Percentiles rank a stretch among this genome's conserved stretches.
These are phyloP conservation scores for Diaporthe humulicola DNA, from an alignment of 2,329 filamentous ascomycete genomes.

Conservation along the genomic window DNA sequence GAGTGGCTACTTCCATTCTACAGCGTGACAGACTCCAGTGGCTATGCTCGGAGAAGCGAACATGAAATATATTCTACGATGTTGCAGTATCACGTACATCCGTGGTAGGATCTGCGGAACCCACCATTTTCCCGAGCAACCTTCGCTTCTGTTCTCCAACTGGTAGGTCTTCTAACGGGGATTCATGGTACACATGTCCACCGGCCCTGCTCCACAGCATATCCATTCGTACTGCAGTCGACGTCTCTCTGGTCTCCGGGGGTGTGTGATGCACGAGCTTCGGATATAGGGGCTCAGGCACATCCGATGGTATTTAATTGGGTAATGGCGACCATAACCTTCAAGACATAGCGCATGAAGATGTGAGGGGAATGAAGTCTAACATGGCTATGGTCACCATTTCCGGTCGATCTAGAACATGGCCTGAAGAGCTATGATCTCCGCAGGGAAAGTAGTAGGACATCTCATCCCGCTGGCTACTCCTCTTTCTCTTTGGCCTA, in stretches of 20 bases:
- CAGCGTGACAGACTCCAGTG: not conserved
- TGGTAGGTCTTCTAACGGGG: not conserved
- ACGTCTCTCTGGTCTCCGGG: not conserved
- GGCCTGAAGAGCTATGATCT: constrained; percentile 9
- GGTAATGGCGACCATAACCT: constrained; percentile 21
- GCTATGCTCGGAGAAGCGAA: not conserved
- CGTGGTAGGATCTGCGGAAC: not conserved
- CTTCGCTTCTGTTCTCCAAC: not conserved
- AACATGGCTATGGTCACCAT: not conserved
- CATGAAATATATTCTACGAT: no score
- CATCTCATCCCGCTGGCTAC: not conserved
- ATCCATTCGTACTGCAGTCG: no score
- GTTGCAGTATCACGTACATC: not conserved
- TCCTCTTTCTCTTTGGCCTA: not conserved
- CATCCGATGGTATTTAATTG: constrained; percentile 5
- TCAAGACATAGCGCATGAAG: constrained; percentile 12
- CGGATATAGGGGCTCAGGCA: constrained; percentile 14
- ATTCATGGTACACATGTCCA: not conserved
- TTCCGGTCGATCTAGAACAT: constrained; percentile 8
- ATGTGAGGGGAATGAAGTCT: constrained; percentile 26
- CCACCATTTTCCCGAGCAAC: not conserved
- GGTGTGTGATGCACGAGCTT: not conserved
- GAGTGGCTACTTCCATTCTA: not conserved
- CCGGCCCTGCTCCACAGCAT: not conserved
- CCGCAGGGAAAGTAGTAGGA: not conserved